phyloP scores from a whole-genome alignment of 257 asterid genomes.

The Salvia splendens region DNA sequence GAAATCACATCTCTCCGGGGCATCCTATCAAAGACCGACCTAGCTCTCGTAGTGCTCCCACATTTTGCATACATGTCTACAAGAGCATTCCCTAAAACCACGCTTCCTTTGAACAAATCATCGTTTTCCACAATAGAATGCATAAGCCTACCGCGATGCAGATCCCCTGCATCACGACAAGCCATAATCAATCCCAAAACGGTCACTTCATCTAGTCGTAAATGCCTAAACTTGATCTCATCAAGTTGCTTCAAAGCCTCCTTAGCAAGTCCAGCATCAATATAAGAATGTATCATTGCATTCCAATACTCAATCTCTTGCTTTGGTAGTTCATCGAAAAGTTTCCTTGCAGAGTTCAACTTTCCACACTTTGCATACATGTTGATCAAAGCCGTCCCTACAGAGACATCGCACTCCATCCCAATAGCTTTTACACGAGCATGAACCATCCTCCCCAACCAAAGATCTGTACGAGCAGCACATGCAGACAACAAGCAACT shows the following conservation, averaged over 20 bases:
- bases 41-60: constrained; percentile 44
- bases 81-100: constrained; percentile 48
- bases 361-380: constrained; percentile 46
- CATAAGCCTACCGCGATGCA: constrained; percentile 32
- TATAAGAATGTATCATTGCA: constrained; percentile 45
- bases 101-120: constrained; percentile 29
- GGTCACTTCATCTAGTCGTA: constrained; percentile 46
- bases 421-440: no score
- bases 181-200: constrained; percentile 50
- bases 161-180: constrained; percentile 51
- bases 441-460: no score
- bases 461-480: no score
- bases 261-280: constrained; percentile 37
- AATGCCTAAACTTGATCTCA: constrained; percentile 31
- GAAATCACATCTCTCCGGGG: constrained; percentile 44
- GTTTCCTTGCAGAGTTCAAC: constrained; percentile 35
- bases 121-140: constrained; percentile 44
- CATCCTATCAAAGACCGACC: constrained; percentile 40
- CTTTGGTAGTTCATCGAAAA: constrained; percentile 48
- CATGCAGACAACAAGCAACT: constrained; percentile 28
- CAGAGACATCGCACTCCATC: background rate
- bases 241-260: constrained; percentile 41
- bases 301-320: constrained; percentile 47
- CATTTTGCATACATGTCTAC: constrained; percentile 54
- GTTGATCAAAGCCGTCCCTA: constrained; percentile 45